These are phyloP conservation scores for Pholiota conissans DNA, from an alignment of 768 basidiomycete genomes.

Conservation along the genomic window DNA sequence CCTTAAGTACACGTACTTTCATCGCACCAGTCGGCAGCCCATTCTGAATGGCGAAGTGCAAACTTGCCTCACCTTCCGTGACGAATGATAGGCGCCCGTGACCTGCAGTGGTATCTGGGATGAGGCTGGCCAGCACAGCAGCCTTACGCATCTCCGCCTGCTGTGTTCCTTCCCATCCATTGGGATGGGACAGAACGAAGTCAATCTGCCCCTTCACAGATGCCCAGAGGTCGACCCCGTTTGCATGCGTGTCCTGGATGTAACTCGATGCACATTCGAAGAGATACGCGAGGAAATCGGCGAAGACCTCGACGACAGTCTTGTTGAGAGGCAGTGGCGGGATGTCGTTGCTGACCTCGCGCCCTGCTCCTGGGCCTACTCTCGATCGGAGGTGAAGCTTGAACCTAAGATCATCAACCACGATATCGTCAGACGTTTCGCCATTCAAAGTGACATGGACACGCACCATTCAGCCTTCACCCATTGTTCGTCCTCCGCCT, in stretches of 20 bases:
- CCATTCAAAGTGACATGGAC: not conserved
- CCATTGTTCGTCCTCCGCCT: conserved; percentile 44
- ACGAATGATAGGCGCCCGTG: conserved; percentile 51
- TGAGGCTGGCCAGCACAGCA: conserved; percentile 47
- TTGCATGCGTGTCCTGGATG: conserved; percentile 38
- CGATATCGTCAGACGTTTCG: conserved; percentile 11
- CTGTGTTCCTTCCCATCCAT: conserved; percentile 62
- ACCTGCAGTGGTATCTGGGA: conserved; percentile 37
- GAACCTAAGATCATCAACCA: conserved; percentile 22
- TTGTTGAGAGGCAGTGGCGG: conserved; percentile 31
- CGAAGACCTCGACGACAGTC: conserved; percentile 33
- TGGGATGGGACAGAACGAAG: conserved; percentile 44
- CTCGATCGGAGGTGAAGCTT: conserved; percentile 35
- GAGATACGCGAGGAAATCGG: conserved; percentile 45
- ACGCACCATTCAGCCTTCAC: conserved; percentile 46
- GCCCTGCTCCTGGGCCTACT: conserved; percentile 2
- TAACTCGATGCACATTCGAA: conserved; percentile 34
- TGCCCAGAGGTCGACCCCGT: conserved; percentile 34
- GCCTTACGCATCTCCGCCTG: conserved; percentile 54
- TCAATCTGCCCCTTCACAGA: conserved; percentile 37
- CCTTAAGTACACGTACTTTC: conserved; percentile 23
- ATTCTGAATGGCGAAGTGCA: conserved; percentile 51
- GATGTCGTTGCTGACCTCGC: conserved; percentile 23
- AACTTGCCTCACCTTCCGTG: conserved; percentile 63
- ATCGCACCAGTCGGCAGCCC: conserved; percentile 37